A percentile compares a stretch with the other conserved stretches of the same genome.
Evolutionary conservation across 2,329 filamentous ascomycete species (phyloP).

Genomic region (Pestalotiopsis sp.): DNA sequence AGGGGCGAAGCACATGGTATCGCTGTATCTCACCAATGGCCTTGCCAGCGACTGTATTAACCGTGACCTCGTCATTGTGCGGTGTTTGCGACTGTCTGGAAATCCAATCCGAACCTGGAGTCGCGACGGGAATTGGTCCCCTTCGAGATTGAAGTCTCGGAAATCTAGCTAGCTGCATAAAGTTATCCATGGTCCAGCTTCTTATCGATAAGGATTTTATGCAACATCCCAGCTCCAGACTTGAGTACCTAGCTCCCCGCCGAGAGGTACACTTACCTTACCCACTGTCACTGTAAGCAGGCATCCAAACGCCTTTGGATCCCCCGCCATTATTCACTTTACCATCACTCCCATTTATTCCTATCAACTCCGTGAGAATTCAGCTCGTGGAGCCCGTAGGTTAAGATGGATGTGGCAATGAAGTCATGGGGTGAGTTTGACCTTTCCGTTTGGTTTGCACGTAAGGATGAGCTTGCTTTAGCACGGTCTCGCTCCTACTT

Average conservation of each 20-base stretch:
- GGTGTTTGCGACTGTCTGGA: constrained; percentile 22
- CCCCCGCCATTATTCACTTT: not conserved
- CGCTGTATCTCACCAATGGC: constrained; percentile 27
- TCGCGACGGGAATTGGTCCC: not conserved
- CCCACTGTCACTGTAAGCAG: not conserved
- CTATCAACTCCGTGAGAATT: not conserved
- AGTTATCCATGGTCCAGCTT: constrained; percentile 3
- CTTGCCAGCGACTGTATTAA: constrained; percentile 29
- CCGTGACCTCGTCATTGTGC: constrained; percentile 30
- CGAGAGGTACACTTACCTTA: not conserved
- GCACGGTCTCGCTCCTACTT: not conserved
- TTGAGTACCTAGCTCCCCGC: not conserved
- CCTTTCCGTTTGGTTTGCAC: constrained; percentile 11
- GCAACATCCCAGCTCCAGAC: not conserved
- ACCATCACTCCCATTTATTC: not conserved
- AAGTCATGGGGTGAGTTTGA: constrained; percentile 60
- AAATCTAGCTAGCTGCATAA: constrained; percentile 3
- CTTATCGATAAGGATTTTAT: not conserved
- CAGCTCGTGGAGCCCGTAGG: constrained; percentile 10
- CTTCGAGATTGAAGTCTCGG: not conserved
- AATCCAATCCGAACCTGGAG: constrained; percentile 23
- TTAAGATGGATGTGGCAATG: constrained; percentile 57
- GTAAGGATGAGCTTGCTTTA: not conserved
- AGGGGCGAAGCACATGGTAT: not conserved
- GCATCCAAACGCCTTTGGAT: not conserved